phyloP scores from a whole-genome alignment of 495 filamentous ascomycete species.

The Hypoxylon trugodes region DNA sequence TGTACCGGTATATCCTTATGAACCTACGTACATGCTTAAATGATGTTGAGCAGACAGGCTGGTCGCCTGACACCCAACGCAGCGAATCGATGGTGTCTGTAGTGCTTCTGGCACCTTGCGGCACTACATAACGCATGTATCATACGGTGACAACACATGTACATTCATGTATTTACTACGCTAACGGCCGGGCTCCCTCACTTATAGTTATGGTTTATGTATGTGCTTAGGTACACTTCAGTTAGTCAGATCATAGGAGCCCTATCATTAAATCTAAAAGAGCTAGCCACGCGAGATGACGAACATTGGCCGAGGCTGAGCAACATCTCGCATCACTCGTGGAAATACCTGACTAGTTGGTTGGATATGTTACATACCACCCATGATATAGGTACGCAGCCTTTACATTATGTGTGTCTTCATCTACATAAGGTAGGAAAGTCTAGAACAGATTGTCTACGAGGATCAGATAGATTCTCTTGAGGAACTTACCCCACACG shows the following conservation, averaged over 20 bases:
- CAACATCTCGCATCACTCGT: conserved; percentile 12
- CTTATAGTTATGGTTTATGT: no score
- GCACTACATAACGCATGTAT: background rate
- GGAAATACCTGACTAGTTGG: conserved; percentile 7
- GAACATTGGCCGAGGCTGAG: conserved; percentile 29
- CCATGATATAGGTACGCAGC: background rate
- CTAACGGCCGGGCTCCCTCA: no score
- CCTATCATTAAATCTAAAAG: background rate
- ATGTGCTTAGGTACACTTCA: background rate
- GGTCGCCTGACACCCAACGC: conserved; percentile 1
- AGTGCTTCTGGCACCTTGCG: conserved; percentile 5
- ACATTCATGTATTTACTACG: background rate
- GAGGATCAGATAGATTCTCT: background rate
- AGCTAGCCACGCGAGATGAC: conserved; percentile 31
- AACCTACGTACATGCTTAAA: background rate
- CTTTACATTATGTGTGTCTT: background rate
- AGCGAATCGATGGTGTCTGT: no score
- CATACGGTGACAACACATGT: background rate
- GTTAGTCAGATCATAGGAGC: background rate
- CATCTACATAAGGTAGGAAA: background rate
- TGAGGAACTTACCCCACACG: background rate
- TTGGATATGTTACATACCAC: background rate
- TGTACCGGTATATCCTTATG: background rate
- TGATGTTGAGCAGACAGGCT: background rate
- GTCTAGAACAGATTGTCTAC: conserved; percentile 9